Evolutionary conservation across 2,329 filamentous ascomycete genomes (phyloP).

Genomic region (Rhinocladiella similis): DNA sequence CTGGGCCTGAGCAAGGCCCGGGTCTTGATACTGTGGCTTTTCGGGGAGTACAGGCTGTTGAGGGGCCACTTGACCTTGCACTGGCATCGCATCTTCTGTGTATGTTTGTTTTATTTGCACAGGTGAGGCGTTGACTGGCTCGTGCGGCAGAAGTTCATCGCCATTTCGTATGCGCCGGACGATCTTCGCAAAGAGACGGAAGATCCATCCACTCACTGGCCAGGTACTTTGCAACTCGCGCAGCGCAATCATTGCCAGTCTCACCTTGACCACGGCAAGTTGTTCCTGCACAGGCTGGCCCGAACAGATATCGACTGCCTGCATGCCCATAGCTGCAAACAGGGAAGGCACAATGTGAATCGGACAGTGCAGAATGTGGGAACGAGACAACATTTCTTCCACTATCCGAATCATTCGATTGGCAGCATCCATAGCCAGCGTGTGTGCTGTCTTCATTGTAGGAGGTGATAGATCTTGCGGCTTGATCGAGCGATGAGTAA

Average conservation of each 20-base stretch:
- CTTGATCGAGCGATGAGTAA: constrained; percentile 21
- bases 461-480: constrained; percentile 21
- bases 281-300: constrained; percentile 27
- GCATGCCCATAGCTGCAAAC: constrained; percentile 31
- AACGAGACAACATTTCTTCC: constrained; percentile 24
- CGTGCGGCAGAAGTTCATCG: constrained; percentile 17
- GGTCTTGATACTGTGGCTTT: constrained; percentile 16
- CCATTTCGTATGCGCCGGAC: constrained; percentile 19
- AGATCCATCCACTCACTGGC: constrained; percentile 33
- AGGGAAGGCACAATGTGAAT: constrained; percentile 29
- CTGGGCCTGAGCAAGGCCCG: constrained; percentile 14
- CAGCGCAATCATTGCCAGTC: constrained; percentile 31
- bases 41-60: constrained; percentile 1
- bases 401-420: constrained; percentile 27
- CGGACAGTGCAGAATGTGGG: constrained; percentile 20
- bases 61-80: not conserved
- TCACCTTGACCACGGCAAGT: constrained; percentile 30
- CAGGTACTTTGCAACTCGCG: constrained; percentile 30
- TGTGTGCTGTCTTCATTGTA: constrained; percentile 19
- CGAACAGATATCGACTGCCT: constrained; percentile 31
- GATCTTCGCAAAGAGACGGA: constrained; percentile 23
- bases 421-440: constrained; percentile 22
- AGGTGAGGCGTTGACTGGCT: constrained; percentile 18
- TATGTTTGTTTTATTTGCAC: constrained; percentile 8
- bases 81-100: not conserved